These are phyloP conservation scores for Elaeis guineensis DNA, from an alignment of 176 grass and related monocot species.

Conservation along the genomic window DNA sequence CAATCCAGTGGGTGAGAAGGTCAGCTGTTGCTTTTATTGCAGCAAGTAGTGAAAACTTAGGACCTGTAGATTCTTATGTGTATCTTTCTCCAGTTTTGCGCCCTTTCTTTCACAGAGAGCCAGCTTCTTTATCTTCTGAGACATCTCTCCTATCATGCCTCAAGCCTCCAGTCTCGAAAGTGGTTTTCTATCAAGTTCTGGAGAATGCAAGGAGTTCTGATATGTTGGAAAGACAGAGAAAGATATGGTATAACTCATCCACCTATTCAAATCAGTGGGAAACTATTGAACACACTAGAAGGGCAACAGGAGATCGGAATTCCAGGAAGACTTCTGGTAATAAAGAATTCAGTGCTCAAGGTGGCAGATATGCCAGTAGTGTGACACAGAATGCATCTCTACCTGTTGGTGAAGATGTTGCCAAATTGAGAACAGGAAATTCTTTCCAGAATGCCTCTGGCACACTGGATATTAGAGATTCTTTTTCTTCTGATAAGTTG, in stretches of 20 bases:
- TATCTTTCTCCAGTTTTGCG: slow-evolving; percentile 74
- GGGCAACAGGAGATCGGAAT: slow-evolving; percentile 22
- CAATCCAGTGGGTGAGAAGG: slow-evolving; percentile 83
- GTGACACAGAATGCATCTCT: slow-evolving; percentile 19
- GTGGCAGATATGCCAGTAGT: slow-evolving; percentile 28
- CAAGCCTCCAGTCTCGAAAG: slow-evolving; percentile 78
- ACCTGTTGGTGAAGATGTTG: slow-evolving; percentile 31
- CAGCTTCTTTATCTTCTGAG: slow-evolving; percentile 63
- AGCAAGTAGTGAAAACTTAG: slow-evolving; percentile 71
- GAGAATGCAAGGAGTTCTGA: slow-evolving; percentile 59
- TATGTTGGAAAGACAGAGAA: slow-evolving; percentile 48
- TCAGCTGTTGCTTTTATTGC: slow-evolving; percentile 76
- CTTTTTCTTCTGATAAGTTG: slow-evolving; percentile 53
- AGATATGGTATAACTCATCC: slow-evolving; percentile 40
- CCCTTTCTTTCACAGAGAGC: slow-evolving; percentile 72
- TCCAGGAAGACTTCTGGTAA: slow-evolving; percentile 34
- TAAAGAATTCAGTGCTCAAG: slow-evolving; percentile 39
- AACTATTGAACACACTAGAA: slow-evolving; percentile 28
- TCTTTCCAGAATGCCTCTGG: slow-evolving; percentile 27
- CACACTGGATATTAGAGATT: slow-evolving; percentile 42
- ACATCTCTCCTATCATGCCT: slow-evolving; percentile 60
- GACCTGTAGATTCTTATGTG: slow-evolving; percentile 78
- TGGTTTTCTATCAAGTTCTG: slow-evolving; percentile 73
- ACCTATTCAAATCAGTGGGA: slow-evolving; percentile 37
- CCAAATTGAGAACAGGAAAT: slow-evolving; percentile 29